Conservation (phyloP, 495 filamentous ascomycete genomes). For the Penicillium canariense region DNA sequence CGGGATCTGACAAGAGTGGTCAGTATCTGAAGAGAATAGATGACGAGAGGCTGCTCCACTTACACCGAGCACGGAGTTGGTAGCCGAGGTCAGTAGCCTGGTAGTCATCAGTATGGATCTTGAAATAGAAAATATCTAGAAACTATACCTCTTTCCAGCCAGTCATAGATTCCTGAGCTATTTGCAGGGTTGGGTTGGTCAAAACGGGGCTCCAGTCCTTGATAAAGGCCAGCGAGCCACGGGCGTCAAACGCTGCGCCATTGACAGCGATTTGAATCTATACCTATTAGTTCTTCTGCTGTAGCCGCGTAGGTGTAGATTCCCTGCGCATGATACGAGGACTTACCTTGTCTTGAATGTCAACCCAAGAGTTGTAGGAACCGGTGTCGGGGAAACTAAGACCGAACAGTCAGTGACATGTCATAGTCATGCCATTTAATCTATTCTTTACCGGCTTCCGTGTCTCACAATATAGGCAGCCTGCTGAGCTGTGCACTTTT, state of each 20-base stretch:
- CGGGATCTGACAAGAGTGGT: slow-evolving; percentile 35
- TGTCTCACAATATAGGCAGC: slow-evolving; percentile 54
- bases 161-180: slow-evolving; percentile 50
- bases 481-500: slow-evolving; percentile 52
- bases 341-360: slow-evolving; percentile 42
- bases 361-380: slow-evolving; percentile 52
- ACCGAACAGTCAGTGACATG: not conserved
- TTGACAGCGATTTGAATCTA: slow-evolving; percentile 39
- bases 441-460: slow-evolving; percentile 46
- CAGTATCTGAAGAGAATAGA: not conserved
- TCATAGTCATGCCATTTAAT: not conserved
- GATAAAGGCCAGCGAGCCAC: slow-evolving; percentile 46
- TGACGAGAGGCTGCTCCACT: not conserved
- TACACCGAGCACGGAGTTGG: slow-evolving; percentile 23
- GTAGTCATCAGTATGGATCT: slow-evolving; percentile 16
- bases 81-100: slow-evolving; percentile 21
- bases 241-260: slow-evolving; percentile 36
- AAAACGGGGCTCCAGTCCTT: slow-evolving; percentile 52
- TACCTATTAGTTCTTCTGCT: not conserved
- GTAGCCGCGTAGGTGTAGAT: not conserved
- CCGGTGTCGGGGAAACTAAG: slow-evolving; percentile 44
- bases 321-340: not conserved
- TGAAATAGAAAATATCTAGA: slow-evolving; percentile 22
- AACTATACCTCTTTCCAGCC: slow-evolving; percentile 52
- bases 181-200: slow-evolving; percentile 45